phyloP scores from a whole-genome alignment of 2,329 filamentous ascomycete species.

The Cordyceps militaris region DNA sequence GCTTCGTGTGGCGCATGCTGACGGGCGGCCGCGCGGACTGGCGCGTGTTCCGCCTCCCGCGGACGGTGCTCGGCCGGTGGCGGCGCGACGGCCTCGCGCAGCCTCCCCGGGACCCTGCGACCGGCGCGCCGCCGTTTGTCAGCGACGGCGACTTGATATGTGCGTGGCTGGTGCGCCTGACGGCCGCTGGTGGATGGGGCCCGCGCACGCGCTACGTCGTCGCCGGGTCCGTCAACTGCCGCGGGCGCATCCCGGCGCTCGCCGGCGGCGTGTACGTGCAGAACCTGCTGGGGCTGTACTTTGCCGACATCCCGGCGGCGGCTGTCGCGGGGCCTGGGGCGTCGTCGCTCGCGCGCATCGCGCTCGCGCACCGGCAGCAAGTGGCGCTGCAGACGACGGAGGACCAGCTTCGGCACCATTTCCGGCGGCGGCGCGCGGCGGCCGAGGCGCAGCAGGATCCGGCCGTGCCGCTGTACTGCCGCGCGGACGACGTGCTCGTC shows the following conservation, averaged over 20 bases:
- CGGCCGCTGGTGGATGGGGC: slow-evolving; percentile 9
- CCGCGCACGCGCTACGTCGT: slow-evolving; percentile 16
- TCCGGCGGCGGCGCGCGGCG: neutral
- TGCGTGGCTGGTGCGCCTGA: slow-evolving; percentile 28
- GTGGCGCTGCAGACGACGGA: neutral
- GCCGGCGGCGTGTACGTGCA: neutral
- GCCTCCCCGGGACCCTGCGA: slow-evolving; percentile 20
- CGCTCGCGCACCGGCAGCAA: neutral
- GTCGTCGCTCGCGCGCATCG: neutral
- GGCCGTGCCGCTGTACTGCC: neutral
- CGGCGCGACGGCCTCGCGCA: neutral
- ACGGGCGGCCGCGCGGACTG: neutral
- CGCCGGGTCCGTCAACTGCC: slow-evolving; percentile 19
- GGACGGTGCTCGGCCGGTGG: neutral
- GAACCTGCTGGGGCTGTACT: neutral
- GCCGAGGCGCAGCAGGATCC: neutral
- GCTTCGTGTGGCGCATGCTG: slow-evolving; percentile 17
- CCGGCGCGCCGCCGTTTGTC: slow-evolving; percentile 26
- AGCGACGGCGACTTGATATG: slow-evolving; percentile 37
- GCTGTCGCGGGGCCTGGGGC: neutral
- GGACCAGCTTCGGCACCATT: neutral
- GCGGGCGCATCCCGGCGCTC: neutral
- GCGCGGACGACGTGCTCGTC: neutral
- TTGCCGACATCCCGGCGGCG: neutral
- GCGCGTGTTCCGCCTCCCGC: slow-evolving; percentile 31